These are phyloP conservation scores for Seiridium unicorne DNA, from an alignment of 2,329 filamentous ascomycete species.

Conservation along the genomic window DNA sequence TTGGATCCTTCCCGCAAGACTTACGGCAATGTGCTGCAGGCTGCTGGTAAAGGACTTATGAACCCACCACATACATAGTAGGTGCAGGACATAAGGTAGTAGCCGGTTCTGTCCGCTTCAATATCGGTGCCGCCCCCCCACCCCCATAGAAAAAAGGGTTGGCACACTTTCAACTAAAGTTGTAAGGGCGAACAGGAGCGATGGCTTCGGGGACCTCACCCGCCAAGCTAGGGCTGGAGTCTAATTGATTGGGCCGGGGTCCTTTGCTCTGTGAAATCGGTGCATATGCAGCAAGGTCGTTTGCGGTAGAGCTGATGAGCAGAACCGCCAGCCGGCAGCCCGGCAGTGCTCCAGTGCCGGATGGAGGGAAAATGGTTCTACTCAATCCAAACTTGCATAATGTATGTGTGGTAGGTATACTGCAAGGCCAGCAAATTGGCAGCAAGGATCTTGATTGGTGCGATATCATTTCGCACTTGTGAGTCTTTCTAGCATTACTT, in stretches of 20 bases:
- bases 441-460: background rate
- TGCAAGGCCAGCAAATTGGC: background rate
- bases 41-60: too few relatives aligned
- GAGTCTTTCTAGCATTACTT: background rate
- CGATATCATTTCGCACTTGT: too few relatives aligned
- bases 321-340: too few relatives aligned
- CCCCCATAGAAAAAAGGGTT: background rate
- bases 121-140: background rate
- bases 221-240: background rate
- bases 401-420: background rate
- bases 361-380: background rate
- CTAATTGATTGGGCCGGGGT: too few relatives aligned
- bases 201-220: background rate
- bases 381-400: background rate
- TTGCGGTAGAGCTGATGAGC: background rate
- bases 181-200: background rate
- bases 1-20: background rate
- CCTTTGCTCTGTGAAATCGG: too few relatives aligned
- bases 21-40: background rate
- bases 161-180: background rate
- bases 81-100: too few relatives aligned
- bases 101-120: background rate
- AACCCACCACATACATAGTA: too few relatives aligned
- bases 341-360: too few relatives aligned
- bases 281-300: background rate